Evolutionary conservation across 306 rosid genomes (phyloP).

Genomic region (Echinosophora koreensis): DNA sequence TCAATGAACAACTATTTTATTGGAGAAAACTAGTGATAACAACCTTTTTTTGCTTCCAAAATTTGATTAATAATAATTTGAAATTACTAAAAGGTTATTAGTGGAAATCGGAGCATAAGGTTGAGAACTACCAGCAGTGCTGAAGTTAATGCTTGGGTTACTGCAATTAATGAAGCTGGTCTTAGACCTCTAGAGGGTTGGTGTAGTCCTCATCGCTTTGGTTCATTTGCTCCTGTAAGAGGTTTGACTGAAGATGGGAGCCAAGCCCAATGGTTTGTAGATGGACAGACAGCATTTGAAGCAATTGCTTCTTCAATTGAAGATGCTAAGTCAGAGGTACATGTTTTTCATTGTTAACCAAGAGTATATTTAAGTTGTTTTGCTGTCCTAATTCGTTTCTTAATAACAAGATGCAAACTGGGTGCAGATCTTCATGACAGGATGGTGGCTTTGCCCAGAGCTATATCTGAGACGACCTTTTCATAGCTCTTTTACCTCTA

Average conservation of each 20-base stretch:
- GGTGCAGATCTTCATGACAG: constrained; percentile 94
- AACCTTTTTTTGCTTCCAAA: constrained; percentile 32
- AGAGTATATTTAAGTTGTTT: constrained; percentile 28
- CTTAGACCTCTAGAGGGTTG: constrained; percentile 93
- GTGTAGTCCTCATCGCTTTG: constrained; percentile 96
- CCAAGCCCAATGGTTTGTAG: constrained; percentile 96
- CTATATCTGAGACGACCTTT: constrained; percentile 87
- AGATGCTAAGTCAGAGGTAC: constrained; percentile 95
- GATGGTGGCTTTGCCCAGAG: constrained; percentile 99
- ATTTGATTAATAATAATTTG: neutral
- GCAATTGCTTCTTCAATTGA: constrained; percentile 94
- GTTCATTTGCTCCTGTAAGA: constrained; percentile 95
- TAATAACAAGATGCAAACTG: constrained; percentile 41
- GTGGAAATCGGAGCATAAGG: constrained; percentile 84
- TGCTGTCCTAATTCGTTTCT: constrained; percentile 24
- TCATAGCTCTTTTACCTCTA: constrained; percentile 68
- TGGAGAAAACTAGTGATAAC: constrained; percentile 24
- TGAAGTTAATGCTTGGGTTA: constrained; percentile 90
- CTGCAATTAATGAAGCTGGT: constrained; percentile 89
- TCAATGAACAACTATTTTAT: constrained; percentile 1
- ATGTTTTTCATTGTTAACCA: constrained; percentile 42
- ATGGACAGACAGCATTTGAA: constrained; percentile 89
- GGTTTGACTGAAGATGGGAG: constrained; percentile 94
- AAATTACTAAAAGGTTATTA: constrained; percentile 64
- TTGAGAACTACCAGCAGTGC: constrained; percentile 76